Base-by-base conservation (phyloP, 495 filamentous ascomycete genomes). In the Aspergillus mulundensis region DNA sequence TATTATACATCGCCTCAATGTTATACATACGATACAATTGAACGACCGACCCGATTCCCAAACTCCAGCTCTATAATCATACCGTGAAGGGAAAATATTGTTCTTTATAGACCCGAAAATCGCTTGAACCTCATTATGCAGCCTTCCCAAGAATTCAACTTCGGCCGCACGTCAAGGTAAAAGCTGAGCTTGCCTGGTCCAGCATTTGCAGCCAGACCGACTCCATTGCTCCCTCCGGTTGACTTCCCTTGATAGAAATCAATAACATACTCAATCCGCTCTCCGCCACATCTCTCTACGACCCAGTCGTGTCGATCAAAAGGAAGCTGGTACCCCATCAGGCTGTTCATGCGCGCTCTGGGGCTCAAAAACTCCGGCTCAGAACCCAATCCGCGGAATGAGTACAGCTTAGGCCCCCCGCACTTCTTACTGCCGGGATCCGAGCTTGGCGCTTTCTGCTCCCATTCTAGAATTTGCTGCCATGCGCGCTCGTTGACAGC, bases 291-390 rank as follows among this genome's bases (percentile, higher is more conserved):
- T 54, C 94, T 77, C 70, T 97, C 92, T 10, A 98, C 86, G 15
- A 96, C 87, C 94, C 94, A 97, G 71, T 98, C 94, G 66, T 98
- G 94, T 47, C 94, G 80, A 73, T 98, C 94, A 68, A 98, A 98
- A 40, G 94, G 94, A 34, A 82, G 75, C 66, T 90, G 84, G 72
- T 97, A 97, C 18, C 94, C 94, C 56, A 96, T 71, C 50, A 89
- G 71, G 7, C 83, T 87, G 65, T 95, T 91, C 46, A 91, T 62
- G 45, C 93, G 78, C 20, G 94, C 94, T 58, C 84, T 84, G 16
- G 93, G 94, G 25, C 87, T 93, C 73, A 97, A 70, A 45, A 78
- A 83, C 46, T 79, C 77, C 46, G 85, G 84, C 43, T 87, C 77
- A 11, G 75, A 72, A 11, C 77, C 77, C 16, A 81, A 61, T 0